Conservation (phyloP, 441 rosid species). For the Dalechampia spathulata region DNA sequence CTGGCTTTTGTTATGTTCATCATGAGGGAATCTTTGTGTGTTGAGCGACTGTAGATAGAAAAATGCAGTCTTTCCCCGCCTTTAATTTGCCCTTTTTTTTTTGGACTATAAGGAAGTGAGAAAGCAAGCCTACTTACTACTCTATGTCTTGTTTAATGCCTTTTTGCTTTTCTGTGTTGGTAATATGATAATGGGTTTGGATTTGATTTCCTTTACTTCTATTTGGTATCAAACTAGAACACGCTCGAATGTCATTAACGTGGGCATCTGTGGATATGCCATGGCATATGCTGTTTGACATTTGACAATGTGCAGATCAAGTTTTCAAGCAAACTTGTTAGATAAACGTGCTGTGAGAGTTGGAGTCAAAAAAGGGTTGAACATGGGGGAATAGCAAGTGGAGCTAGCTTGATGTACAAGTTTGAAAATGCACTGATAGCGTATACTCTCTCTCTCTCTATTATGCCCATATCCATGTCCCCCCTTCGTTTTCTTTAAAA, state of each 20-base stretch:
- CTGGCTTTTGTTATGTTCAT: not conserved
- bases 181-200: no score
- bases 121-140: slow-evolving; percentile 10
- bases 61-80: slow-evolving; percentile 24
- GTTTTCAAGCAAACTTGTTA: no score
- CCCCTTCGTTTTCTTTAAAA: not conserved
- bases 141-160: no score
- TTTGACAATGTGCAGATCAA: not conserved
- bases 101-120: slow-evolving; percentile 26
- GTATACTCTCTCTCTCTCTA: no score
- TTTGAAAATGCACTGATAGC: no score
- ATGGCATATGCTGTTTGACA: not conserved
- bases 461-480: no score
- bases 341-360: no score
- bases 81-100: slow-evolving; percentile 10
- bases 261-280: not conserved
- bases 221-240: no score
- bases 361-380: not conserved
- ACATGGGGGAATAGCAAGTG: not conserved
- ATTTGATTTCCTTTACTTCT: no score
- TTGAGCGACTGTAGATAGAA: not conserved
- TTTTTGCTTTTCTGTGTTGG: no score
- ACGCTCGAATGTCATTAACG: no score
- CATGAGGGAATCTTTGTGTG: slow-evolving; percentile 5
- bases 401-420: no score